Conservation (phyloP, 345 rosid genomes). For the Rhodomyrtus tomentosa region DNA sequence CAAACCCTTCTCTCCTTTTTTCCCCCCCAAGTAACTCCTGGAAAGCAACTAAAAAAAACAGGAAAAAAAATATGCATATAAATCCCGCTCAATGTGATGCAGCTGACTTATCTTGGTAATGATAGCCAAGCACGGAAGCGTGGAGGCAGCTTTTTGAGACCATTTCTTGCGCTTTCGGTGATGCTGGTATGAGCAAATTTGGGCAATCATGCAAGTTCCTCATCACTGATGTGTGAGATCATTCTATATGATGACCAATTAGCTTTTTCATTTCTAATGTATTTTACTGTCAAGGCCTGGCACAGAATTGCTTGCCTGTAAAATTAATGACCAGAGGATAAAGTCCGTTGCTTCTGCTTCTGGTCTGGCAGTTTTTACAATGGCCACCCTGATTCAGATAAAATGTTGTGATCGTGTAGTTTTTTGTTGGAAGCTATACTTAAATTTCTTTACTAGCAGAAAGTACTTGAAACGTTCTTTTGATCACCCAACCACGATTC, state of each 20-base stretch:
- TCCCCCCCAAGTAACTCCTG: not conserved
- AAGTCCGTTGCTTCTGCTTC: not conserved
- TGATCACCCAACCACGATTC: not conserved
- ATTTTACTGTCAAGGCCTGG: not conserved
- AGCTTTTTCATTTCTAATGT: not conserved
- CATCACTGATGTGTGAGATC: not conserved
- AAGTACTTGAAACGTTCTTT: not conserved
- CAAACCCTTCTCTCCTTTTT: not conserved
- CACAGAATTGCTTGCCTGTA: not conserved
- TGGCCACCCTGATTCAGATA: not conserved
- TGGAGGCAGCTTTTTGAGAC: slow-evolving; percentile 6
- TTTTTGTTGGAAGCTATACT: not conserved
- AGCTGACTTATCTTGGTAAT: not conserved
- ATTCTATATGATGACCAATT: not conserved
- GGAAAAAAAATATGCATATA: not conserved
- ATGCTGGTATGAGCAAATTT: not conserved
- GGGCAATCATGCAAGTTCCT: not conserved
- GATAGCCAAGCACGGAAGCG: not conserved
- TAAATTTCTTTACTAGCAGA: not conserved
- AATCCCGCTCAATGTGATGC: not conserved
- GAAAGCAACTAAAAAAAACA: not conserved
- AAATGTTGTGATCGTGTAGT: not conserved
- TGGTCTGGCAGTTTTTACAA: not conserved
- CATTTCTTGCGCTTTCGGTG: slow-evolving; percentile 18
- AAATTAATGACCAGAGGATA: not conserved